Conservation (phyloP, 2,329 filamentous ascomycete genomes). For the Trichothecium sympodiale region DNA sequence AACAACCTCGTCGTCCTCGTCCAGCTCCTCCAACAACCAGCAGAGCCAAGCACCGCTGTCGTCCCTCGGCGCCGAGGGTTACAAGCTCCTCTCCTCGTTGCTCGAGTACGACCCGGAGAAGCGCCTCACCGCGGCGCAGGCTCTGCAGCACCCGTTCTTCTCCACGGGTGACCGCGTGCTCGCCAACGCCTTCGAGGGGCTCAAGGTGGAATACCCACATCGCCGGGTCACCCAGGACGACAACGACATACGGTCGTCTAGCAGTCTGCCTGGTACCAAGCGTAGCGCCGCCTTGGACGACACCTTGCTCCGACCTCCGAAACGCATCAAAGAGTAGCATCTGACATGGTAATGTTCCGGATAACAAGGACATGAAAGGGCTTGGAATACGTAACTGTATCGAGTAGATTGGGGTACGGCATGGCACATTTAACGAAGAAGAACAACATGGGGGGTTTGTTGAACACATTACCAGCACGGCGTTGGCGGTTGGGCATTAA, state of each 20-base stretch:
- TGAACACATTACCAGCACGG: too few species aligned
- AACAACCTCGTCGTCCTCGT: constrained; percentile 23
- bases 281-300: constrained; percentile 73
- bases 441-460: too few species aligned
- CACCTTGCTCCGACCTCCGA: constrained; percentile 48
- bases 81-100: constrained; percentile 68
- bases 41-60: constrained; percentile 28
- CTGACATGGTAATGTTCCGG: too few species aligned
- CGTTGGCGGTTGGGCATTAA: too few species aligned
- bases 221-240: constrained; percentile 87
- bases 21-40: not conserved
- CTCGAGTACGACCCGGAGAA: constrained; percentile 90
- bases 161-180: constrained; percentile 60
- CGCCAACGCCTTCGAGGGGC: constrained; percentile 81
- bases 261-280: constrained; percentile 75
- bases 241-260: constrained; percentile 87
- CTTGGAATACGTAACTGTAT: too few species aligned
- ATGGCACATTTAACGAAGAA: too few species aligned
- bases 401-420: too few species aligned
- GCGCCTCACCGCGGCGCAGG: constrained; percentile 75
- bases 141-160: constrained; percentile 88
- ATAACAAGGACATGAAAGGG: too few species aligned
- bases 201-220: constrained; percentile 81
- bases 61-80: constrained; percentile 64
- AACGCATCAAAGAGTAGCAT: constrained; percentile 51